Evolutionary conservation across 2,329 filamentous ascomycete genomes (phyloP).

Genomic region (Cladosporium halotolerans): DNA sequence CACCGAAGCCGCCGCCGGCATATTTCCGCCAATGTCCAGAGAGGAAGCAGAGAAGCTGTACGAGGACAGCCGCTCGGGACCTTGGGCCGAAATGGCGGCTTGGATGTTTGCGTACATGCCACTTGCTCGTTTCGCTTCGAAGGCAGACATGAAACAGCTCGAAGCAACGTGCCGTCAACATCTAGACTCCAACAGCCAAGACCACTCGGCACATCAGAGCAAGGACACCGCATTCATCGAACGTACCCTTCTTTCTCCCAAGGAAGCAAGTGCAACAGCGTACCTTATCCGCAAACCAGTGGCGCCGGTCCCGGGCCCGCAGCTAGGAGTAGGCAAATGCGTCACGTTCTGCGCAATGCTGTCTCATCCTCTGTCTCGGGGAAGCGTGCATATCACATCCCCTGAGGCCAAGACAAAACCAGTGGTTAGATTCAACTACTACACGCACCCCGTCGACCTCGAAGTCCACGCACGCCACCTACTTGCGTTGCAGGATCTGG

Average conservation of each 20-base stretch:
- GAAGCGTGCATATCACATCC: constrained; percentile 23
- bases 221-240: constrained; percentile 16
- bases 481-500: constrained; percentile 35
- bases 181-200: constrained; percentile 10
- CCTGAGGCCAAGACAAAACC: constrained; percentile 17
- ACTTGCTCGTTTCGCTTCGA: constrained; percentile 16
- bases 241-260: constrained; percentile 13
- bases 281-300: constrained; percentile 15
- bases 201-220: constrained; percentile 11
- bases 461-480: constrained; percentile 25
- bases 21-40: constrained; percentile 2
- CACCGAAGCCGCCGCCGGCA: constrained; percentile 14
- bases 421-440: constrained; percentile 24
- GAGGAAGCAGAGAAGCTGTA: constrained; percentile 11
- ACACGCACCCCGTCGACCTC: constrained; percentile 25
- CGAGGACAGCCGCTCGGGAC: constrained; percentile 15
- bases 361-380: constrained; percentile 23
- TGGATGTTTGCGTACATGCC: constrained; percentile 18
- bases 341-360: constrained; percentile 19
- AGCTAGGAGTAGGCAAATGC: constrained; percentile 16
- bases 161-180: constrained; percentile 10
- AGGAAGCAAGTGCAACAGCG: constrained; percentile 19
- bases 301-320: not conserved
- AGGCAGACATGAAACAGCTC: constrained; percentile 18
- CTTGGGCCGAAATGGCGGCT: constrained; percentile 14